These are phyloP conservation scores for Fusarium bulbicola DNA, from an alignment of 2,329 filamentous ascomycete species.

Conservation along the genomic window DNA sequence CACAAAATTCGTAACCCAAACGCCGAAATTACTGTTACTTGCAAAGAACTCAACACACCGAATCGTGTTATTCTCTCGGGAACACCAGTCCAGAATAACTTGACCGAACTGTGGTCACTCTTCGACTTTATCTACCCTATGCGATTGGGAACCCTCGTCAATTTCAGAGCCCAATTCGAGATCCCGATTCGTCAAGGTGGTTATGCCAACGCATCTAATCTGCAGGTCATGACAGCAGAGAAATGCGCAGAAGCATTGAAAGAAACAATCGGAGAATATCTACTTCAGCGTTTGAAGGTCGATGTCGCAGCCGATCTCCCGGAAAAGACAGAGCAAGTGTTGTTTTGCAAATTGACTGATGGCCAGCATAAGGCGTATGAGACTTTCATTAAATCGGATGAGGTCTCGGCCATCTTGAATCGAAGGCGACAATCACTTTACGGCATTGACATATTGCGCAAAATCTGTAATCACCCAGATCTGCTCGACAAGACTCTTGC, in stretches of 20 bases:
- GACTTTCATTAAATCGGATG: conserved; percentile 80
- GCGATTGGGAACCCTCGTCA: conserved; percentile 89
- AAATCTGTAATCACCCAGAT: conserved; percentile 98
- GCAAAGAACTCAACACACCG: conserved; percentile 90
- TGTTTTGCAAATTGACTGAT: conserved; percentile 90
- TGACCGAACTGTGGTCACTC: conserved; percentile 94
- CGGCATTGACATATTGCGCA: conserved; percentile 90
- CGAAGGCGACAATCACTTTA: conserved; percentile 82
- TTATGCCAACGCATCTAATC: conserved; percentile 92
- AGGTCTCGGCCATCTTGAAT: conserved; percentile 83
- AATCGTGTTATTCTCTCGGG: conserved; percentile 94
- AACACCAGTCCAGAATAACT: conserved; percentile 97
- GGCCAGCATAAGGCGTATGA: conserved; percentile 83
- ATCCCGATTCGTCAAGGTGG: conserved; percentile 93
- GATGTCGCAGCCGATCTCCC: conserved; percentile 95
- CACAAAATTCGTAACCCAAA: conserved; percentile 99
- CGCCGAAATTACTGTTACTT: conserved; percentile 91
- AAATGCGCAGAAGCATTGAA: conserved; percentile 95
- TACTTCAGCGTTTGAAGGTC: conserved; percentile 90
- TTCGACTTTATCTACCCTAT: conserved; percentile 99
- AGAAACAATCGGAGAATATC: conserved; percentile 90
- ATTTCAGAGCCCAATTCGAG: conserved; percentile 91
- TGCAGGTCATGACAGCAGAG: conserved; percentile 93
- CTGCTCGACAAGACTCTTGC: conserved; percentile 71
- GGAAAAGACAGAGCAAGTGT: conserved; percentile 93